These are phyloP conservation scores for Phellopilus nigrolimitatus DNA, from an alignment of 1,284 basidiomycete genomes.

Conservation along the genomic window DNA sequence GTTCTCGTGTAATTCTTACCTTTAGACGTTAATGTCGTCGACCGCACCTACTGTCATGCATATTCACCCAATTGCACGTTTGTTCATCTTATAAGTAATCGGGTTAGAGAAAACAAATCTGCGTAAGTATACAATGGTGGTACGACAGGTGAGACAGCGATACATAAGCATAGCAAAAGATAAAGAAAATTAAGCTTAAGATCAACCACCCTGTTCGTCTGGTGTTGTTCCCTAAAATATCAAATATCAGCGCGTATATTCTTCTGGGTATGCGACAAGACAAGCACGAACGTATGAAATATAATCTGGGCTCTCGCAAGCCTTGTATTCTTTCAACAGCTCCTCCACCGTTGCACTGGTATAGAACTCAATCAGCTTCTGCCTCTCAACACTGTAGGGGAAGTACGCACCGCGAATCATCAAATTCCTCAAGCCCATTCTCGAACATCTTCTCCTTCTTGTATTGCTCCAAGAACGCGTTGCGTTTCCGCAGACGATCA, in stretches of 20 bases:
- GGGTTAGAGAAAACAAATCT: constrained; percentile 1
- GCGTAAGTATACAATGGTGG: constrained; percentile 7
- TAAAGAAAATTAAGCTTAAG: background rate
- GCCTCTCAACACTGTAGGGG: constrained; percentile 9
- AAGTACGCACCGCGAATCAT: constrained; percentile 73
- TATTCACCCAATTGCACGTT: background rate
- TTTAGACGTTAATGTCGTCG: background rate
- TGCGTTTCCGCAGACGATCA: constrained; percentile 82
- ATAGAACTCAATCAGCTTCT: constrained; percentile 4
- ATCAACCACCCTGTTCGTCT: constrained; percentile 2
- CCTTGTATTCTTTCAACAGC: constrained; percentile 86
- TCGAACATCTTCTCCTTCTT: constrained; percentile 95
- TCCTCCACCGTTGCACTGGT: constrained; percentile 79
- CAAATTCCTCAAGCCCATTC: constrained; percentile 89
- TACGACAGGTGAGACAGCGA: background rate
- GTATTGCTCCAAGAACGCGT: constrained; percentile 97
- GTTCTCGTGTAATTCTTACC: constrained; percentile 7
- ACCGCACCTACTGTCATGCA: background rate
- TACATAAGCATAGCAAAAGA: background rate
- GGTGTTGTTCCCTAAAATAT: background rate
- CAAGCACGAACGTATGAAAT: constrained; percentile 66
- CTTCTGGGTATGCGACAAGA: background rate
- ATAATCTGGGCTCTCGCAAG: constrained; percentile 89
- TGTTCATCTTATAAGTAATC: background rate
- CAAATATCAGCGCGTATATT: background rate